phyloP scores from a whole-genome alignment of 2,329 filamentous ascomycete genomes.

The Neofusicoccum parvum region DNA sequence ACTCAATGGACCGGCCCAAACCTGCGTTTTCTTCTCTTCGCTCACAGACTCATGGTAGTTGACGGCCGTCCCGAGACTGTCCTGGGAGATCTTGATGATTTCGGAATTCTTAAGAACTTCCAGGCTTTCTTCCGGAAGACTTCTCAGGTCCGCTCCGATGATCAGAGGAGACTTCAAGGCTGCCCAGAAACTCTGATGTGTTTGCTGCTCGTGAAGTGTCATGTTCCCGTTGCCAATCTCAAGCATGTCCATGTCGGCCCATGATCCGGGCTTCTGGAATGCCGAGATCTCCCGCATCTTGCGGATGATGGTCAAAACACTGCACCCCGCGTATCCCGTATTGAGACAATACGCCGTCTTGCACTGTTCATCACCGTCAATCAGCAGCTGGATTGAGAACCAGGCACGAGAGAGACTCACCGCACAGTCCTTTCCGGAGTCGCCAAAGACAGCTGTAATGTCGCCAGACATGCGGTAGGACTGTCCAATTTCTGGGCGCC shows the following conservation, averaged over 20 bases:
- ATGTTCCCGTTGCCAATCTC: conserved; percentile 55
- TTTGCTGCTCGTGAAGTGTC: conserved; percentile 49
- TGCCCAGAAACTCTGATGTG: conserved; percentile 57
- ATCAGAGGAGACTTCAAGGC: conserved; percentile 55
- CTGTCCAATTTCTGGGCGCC: conserved; percentile 10
- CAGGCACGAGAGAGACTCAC: conserved; percentile 21
- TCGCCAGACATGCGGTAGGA: conserved; percentile 34
- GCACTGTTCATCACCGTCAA: conserved; percentile 30
- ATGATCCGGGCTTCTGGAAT: conserved; percentile 32
- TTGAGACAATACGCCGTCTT: conserved; percentile 40
- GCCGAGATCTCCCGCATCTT: conserved; percentile 38
- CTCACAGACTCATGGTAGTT: neutral
- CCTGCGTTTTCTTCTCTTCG: neutral
- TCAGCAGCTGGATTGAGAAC: neutral
- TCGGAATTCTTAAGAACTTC: conserved; percentile 47
- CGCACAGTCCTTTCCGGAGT: neutral
- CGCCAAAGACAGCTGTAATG: conserved; percentile 23
- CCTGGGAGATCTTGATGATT: conserved; percentile 51
- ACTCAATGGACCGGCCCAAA: neutral
- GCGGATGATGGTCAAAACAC: conserved; percentile 36
- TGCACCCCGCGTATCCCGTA: conserved; percentile 22
- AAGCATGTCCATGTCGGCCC: conserved; percentile 28
- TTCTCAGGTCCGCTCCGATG: conserved; percentile 44
- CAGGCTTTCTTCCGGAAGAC: conserved; percentile 40
- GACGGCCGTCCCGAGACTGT: conserved; percentile 27